Percentiles rank a stretch among this genome's conserved stretches.
phyloP scores from a whole-genome alignment of 1,284 basidiomycete species.

The Austroboletus niveus region DNA sequence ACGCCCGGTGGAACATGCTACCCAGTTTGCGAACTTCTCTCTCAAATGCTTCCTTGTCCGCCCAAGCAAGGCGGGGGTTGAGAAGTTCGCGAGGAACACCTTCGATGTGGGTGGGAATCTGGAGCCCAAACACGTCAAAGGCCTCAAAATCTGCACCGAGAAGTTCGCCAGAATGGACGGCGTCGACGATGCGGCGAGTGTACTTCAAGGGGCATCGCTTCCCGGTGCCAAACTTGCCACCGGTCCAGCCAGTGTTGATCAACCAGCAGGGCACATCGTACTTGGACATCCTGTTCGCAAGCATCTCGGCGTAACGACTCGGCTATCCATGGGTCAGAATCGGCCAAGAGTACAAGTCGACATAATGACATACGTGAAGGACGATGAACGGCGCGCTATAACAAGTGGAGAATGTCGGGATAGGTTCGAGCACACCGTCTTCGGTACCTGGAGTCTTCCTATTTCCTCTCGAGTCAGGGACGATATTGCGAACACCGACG shows the following conservation, averaged over 20 bases:
- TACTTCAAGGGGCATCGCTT: conserved; percentile 94
- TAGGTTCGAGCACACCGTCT: conserved; percentile 96
- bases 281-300: conserved; percentile 92
- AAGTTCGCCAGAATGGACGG: conserved; percentile 93
- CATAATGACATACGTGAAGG: conserved; percentile 67
- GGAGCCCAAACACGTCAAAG: conserved; percentile 78
- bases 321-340: conserved; percentile 49
- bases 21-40: conserved; percentile 83
- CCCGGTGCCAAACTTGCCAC: conserved; percentile 89
- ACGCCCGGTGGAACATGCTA: conserved; percentile 92
- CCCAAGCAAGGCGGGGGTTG: conserved; percentile 84
- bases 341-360: neutral
- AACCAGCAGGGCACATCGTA: conserved; percentile 96
- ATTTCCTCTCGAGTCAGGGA: conserved; percentile 7
- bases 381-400: conserved; percentile 99
- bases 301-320: conserved; percentile 94
- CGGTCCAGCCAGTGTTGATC: conserved; percentile 99
- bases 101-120: conserved; percentile 77
- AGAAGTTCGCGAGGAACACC: conserved; percentile 88
- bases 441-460: conserved; percentile 96
- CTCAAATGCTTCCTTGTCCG: conserved; percentile 83
- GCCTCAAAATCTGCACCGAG: conserved; percentile 84
- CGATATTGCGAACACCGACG: neutral
- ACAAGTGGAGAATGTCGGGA: conserved; percentile 99
- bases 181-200: conserved; percentile 95